phyloP scores from a whole-genome alignment of 768 basidiomycete genomes.

The Boletus barrowsii region DNA sequence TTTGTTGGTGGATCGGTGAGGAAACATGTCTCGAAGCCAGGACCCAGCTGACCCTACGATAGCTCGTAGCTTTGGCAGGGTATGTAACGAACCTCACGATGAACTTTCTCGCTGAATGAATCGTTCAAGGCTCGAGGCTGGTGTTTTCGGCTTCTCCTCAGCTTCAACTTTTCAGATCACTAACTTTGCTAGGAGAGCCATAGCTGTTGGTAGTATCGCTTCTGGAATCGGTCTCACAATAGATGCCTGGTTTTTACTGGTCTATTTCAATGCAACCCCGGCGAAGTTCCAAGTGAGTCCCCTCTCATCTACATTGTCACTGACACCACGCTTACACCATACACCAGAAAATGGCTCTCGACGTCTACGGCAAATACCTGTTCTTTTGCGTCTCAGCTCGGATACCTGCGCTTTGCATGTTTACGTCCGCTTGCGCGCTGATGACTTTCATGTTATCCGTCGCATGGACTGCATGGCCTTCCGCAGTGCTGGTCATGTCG shows the following conservation, averaged over 20 bases:
- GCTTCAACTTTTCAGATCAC: constrained; percentile 51
- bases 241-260: constrained; percentile 64
- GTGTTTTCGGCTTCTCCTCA: constrained; percentile 61
- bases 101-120: not conserved
- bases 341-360: constrained; percentile 36
- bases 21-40: not conserved
- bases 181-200: constrained; percentile 44
- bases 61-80: constrained; percentile 64
- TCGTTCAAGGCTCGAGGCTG: constrained; percentile 40
- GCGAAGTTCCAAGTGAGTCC: constrained; percentile 52
- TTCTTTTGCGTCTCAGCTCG: constrained; percentile 70
- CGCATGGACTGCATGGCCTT: constrained; percentile 62
- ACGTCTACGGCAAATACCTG: constrained; percentile 58
- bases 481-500: constrained; percentile 56
- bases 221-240: constrained; percentile 64
- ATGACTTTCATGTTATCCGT: constrained; percentile 59
- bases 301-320: not conserved
- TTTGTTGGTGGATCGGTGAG: constrained; percentile 60
- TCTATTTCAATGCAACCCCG: constrained; percentile 53
- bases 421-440: constrained; percentile 52
- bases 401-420: constrained; percentile 52
- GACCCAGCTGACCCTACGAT: not conserved
- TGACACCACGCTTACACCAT: not conserved
- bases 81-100: constrained; percentile 25
- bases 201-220: constrained; percentile 56